These are phyloP conservation scores for Tilletia setariae DNA, from an alignment of 1,284 basidiomycete genomes.

Conservation along the genomic window DNA sequence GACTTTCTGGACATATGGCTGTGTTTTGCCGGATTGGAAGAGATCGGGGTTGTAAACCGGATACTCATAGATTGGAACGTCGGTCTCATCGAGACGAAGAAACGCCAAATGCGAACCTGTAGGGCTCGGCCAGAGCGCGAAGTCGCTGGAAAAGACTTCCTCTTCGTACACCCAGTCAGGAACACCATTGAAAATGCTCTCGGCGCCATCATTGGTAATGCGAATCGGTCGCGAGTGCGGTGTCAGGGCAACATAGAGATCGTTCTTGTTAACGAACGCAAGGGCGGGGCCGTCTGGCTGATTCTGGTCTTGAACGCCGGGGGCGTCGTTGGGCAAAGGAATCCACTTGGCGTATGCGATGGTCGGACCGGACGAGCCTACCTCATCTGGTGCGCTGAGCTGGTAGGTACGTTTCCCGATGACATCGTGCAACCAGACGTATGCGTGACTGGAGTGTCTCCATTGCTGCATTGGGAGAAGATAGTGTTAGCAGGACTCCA, in stretches of 20 bases:
- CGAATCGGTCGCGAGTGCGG: conserved; percentile 62
- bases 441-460: conserved; percentile 81
- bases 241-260: conserved; percentile 33
- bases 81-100: conserved; percentile 80
- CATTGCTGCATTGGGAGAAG: conserved; percentile 66
- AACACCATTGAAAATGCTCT: conserved; percentile 84
- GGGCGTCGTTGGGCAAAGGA: conserved; percentile 16
- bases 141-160: conserved; percentile 68
- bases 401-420: conserved; percentile 67
- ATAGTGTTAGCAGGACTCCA: no score
- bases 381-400: conserved; percentile 27
- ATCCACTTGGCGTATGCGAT: neutral
- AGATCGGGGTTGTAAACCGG: conserved; percentile 73
- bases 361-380: conserved; percentile 32
- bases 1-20: conserved; percentile 35
- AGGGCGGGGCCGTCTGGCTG: conserved; percentile 19
- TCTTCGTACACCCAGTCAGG: conserved; percentile 69
- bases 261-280: conserved; percentile 38
- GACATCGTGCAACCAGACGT: conserved; percentile 78
- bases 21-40: conserved; percentile 31
- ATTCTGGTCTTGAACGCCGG: neutral
- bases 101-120: conserved; percentile 76
- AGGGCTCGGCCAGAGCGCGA: conserved; percentile 87
- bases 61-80: conserved; percentile 78
- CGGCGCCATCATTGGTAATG: conserved; percentile 76